phyloP scores from a whole-genome alignment of 345 rosid species.

The Gossypium turneri region DNA sequence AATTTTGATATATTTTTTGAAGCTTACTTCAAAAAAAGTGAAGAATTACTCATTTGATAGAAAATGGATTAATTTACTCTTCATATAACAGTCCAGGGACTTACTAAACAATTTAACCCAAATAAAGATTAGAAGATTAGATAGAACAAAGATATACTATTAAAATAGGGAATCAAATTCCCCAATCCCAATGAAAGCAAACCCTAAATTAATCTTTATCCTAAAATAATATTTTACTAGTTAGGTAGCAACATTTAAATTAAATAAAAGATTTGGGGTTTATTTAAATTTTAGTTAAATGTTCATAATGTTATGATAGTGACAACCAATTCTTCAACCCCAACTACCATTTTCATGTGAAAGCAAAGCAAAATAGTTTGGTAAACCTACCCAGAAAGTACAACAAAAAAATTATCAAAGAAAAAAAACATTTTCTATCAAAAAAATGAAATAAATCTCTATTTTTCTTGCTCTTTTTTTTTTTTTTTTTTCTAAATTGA shows the following conservation, averaged over 20 bases:
- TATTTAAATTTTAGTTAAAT: too few species aligned
- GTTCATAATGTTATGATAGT: not conserved
- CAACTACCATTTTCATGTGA: not conserved
- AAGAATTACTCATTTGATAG: too few species aligned
- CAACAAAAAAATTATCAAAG: not conserved
- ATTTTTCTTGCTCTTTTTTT: not conserved
- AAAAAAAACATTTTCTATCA: not conserved
- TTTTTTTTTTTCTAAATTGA: not conserved
- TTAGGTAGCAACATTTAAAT: too few species aligned
- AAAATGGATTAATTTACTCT: too few species aligned
- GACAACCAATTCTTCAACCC: not conserved
- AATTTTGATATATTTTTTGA: too few species aligned
- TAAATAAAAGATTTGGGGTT: too few species aligned
- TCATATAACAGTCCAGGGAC: too few species aligned
- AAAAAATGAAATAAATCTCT: constrained; percentile 1
- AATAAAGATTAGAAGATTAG: not conserved
- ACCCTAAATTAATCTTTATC: not conserved
- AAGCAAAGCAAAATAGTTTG: not conserved
- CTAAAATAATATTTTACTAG: not conserved
- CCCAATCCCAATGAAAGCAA: not conserved
- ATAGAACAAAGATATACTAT: not conserved
- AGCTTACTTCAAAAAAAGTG: too few species aligned
- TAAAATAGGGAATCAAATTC: not conserved
- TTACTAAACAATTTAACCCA: too few species aligned
- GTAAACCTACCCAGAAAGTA: not conserved